These are phyloP conservation scores for Beauveria sp. DNA, from an alignment of 2,329 filamentous ascomycete genomes.

Conservation along the genomic window DNA sequence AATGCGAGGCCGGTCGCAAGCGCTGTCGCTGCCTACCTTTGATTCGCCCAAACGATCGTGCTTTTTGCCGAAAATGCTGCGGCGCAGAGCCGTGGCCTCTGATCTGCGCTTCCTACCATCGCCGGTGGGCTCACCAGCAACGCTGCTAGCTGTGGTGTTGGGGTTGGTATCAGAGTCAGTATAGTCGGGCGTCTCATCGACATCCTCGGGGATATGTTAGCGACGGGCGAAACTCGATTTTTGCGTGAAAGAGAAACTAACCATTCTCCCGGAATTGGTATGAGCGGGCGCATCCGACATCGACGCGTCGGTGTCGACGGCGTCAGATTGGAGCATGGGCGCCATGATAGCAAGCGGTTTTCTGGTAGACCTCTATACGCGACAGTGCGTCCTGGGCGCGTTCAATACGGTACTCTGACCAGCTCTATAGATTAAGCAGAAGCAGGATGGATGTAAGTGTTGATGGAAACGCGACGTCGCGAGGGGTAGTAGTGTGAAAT, in stretches of 20 bases:
- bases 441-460: neutral
- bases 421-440: neutral
- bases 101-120: constrained; percentile 83
- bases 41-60: constrained; percentile 87
- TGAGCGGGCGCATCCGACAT: constrained; percentile 52
- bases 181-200: constrained; percentile 59
- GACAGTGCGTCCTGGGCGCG: constrained; percentile 43
- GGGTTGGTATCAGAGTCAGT: constrained; percentile 61
- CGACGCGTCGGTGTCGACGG: constrained; percentile 52
- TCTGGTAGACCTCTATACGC: constrained; percentile 42
- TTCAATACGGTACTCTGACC: constrained; percentile 19
- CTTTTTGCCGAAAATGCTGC: constrained; percentile 91
- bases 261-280: constrained; percentile 42
- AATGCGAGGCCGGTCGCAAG: neutral
- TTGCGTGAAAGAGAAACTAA: constrained; percentile 22
- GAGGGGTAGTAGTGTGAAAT: neutral
- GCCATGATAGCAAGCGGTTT: constrained; percentile 38
- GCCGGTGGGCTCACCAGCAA: constrained; percentile 62
- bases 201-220: constrained; percentile 35
- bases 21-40: constrained; percentile 52
- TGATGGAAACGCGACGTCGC: constrained; percentile 6
- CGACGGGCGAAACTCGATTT: neutral
- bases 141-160: constrained; percentile 72
- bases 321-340: constrained; percentile 45
- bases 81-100: constrained; percentile 81